Percentiles rank a stretch among this genome's conserved stretches.
Conservation (phyloP, 768 basidiomycete species). For the Suillus lakei region DNA sequence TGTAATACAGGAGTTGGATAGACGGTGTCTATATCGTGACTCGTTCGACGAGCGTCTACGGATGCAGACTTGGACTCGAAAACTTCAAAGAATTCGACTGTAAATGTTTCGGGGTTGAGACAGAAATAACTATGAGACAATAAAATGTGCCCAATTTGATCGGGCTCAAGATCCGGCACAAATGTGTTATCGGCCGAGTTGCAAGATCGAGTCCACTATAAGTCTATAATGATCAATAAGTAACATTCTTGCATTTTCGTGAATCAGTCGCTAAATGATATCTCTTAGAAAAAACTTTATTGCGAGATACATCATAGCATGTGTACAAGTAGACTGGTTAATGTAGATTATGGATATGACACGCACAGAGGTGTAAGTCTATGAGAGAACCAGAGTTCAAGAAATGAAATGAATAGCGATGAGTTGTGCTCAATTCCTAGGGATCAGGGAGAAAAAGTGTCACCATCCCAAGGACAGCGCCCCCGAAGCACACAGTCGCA, state of each 20-base stretch:
- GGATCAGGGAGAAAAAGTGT: background rate
- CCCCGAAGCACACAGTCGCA: constrained; percentile 42
- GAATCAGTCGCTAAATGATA: background rate
- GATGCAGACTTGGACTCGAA: background rate
- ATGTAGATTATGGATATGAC: background rate
- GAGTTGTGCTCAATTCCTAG: background rate
- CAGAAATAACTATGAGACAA: background rate
- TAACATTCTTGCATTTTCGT: background rate
- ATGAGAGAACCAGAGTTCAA: background rate
- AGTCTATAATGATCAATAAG: too few relatives aligned
- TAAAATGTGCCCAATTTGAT: background rate
- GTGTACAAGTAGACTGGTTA: background rate
- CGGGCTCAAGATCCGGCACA: background rate
- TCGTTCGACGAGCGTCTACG: background rate
- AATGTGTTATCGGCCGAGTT: background rate
- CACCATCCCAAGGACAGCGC: constrained; percentile 34
- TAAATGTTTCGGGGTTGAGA: background rate
- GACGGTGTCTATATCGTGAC: background rate
- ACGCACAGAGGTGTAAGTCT: background rate
- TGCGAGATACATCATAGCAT: background rate
- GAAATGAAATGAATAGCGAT: background rate
- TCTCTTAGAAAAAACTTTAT: background rate
- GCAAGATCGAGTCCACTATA: background rate
- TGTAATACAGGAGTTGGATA: background rate
- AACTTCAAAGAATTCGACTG: background rate